Conservation (phyloP, 2,329 filamentous ascomycete genomes). For the Fusarium anthophilum region DNA sequence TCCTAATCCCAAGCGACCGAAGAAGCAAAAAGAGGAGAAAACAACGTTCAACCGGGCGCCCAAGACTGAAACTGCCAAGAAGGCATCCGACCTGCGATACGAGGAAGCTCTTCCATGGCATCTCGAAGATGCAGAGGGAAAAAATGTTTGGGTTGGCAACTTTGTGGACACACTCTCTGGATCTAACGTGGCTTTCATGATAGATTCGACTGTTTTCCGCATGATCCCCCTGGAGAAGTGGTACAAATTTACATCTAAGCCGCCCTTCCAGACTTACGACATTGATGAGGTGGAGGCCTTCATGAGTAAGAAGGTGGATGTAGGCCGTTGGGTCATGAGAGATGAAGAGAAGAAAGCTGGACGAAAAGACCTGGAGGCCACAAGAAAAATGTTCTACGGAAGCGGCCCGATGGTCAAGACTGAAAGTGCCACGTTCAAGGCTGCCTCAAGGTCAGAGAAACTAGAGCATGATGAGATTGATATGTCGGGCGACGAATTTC, state of each 20-base stretch:
- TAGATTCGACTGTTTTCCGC: conserved; percentile 75
- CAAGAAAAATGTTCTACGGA: conserved; percentile 60
- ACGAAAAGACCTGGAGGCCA: conserved; percentile 69
- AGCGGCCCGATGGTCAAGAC: conserved; percentile 70
- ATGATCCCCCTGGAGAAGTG: conserved; percentile 95
- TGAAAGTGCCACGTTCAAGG: conserved; percentile 72
- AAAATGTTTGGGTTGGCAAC: conserved; percentile 91
- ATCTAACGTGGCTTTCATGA: conserved; percentile 81
- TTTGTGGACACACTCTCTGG: conserved; percentile 91
- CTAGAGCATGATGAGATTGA: conserved; percentile 77
- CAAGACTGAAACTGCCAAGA: conserved; percentile 81
- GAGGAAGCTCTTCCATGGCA: conserved; percentile 98
- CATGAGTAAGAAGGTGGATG: conserved; percentile 80
- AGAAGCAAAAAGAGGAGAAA: conserved; percentile 83
- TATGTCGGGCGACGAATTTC: conserved; percentile 78
- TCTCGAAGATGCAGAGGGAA: conserved; percentile 94
- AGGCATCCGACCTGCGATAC: conserved; percentile 77
- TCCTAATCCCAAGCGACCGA: conserved; percentile 57
- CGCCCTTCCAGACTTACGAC: conserved; percentile 78
- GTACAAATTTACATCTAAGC: conserved; percentile 87
- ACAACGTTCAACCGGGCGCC: conserved; percentile 88
- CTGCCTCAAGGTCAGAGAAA: conserved; percentile 69
- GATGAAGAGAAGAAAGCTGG: conserved; percentile 67
- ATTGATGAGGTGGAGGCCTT: conserved; percentile 87
- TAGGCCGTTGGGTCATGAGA: conserved; percentile 83